Conservation (phyloP, 768 basidiomycete genomes). For the Phaffia tasmanica region DNA sequence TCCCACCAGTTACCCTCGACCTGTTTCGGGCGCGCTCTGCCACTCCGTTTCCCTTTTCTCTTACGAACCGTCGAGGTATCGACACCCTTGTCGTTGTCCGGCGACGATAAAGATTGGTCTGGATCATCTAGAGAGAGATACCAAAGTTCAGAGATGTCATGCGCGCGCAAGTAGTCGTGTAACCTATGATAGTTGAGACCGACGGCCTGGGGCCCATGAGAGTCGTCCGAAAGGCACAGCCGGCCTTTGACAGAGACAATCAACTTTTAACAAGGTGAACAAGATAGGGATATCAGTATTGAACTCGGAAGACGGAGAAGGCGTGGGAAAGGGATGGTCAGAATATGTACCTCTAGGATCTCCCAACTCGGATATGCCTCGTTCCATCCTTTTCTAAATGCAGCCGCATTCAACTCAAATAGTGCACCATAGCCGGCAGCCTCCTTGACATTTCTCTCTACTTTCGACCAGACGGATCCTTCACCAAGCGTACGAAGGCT, state of each 20-base stretch:
- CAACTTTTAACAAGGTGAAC: constrained; percentile 43
- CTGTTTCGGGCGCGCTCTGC: constrained; percentile 27
- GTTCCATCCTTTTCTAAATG: constrained; percentile 81
- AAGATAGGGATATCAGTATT: too few relatives aligned
- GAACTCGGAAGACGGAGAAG: not conserved
- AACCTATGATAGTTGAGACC: constrained; percentile 70
- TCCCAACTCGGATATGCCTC: constrained; percentile 73
- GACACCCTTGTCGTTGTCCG: not conserved
- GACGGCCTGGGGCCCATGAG: constrained; percentile 78
- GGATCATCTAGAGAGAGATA: constrained; percentile 31
- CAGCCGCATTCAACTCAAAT: constrained; percentile 87
- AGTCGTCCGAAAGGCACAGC: constrained; percentile 86
- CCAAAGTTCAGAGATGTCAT: constrained; percentile 48
- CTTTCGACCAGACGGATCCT: constrained; percentile 42
- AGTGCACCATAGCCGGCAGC: constrained; percentile 74
- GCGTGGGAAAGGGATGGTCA: not conserved
- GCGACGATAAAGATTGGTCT: constrained; percentile 1
- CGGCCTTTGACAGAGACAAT: constrained; percentile 59
- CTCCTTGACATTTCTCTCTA: constrained; percentile 62
- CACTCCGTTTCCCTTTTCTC: constrained; percentile 20
- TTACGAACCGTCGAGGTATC: not conserved
- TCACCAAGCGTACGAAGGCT: constrained; percentile 5
- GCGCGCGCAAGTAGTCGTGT: constrained; percentile 51
- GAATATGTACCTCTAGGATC: constrained; percentile 52
- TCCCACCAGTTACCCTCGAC: constrained; percentile 30